Conservation (phyloP, 129 eudicot species). For the Artemisia argyi region DNA sequence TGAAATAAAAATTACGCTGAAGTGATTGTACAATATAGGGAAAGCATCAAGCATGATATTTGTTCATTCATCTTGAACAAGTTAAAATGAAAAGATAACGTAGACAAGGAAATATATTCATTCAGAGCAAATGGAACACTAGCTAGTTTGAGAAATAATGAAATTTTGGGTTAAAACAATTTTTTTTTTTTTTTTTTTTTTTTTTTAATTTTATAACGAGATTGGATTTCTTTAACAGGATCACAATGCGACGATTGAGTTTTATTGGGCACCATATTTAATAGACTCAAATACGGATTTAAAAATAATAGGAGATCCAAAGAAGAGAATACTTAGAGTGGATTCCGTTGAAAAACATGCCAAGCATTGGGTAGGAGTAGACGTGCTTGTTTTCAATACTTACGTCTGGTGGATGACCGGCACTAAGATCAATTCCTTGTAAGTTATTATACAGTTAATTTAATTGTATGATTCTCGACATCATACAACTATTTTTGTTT, state of each 20-base stretch:
- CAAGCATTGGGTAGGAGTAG: slow-evolving; percentile 76
- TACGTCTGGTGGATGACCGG: slow-evolving; percentile 99
- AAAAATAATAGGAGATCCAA: slow-evolving; percentile 69
- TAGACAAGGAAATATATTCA: no score
- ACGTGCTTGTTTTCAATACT: slow-evolving; percentile 82
- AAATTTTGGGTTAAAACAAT: not conserved
- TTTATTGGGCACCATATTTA: slow-evolving; percentile 92
- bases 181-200: not conserved
- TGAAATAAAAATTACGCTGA: not conserved
- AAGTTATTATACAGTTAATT: slow-evolving; percentile 29
- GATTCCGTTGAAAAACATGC: slow-evolving; percentile 84
- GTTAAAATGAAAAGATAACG: no score
- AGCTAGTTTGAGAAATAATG: not conserved
- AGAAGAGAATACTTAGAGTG: slow-evolving; percentile 75
- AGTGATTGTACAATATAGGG: no score
- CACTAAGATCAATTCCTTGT: slow-evolving; percentile 70
- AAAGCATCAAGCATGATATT: no score
- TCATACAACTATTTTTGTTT: no score
- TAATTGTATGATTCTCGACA: no score
- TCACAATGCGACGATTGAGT: slow-evolving; percentile 88
- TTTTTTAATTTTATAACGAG: no score
- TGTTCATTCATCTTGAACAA: no score
- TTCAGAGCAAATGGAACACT: no score
- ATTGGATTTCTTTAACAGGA: slow-evolving; percentile 40
- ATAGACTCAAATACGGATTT: slow-evolving; percentile 82